These are phyloP conservation scores for Dactylellina parvicollis DNA, from an alignment of 2,329 filamentous ascomycete species.

Conservation along the genomic window DNA sequence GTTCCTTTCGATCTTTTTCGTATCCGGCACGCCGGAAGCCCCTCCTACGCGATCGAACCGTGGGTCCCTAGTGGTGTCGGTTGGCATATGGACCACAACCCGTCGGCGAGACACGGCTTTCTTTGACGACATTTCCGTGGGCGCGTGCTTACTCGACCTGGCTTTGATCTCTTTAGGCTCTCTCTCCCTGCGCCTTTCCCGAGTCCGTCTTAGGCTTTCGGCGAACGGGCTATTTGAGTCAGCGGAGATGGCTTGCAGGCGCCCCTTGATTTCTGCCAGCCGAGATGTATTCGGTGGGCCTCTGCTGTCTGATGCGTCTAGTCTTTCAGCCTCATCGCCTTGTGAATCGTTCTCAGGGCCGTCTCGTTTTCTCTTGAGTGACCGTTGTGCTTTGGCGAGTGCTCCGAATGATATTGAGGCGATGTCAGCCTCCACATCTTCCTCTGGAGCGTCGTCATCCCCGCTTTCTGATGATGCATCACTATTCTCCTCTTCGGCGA, in stretches of 20 bases:
- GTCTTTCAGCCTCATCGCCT: constrained; percentile 11
- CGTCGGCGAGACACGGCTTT: constrained; percentile 83
- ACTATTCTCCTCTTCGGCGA: constrained; percentile 12
- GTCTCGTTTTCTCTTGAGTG: constrained; percentile 45
- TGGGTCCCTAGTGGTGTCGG: constrained; percentile 75
- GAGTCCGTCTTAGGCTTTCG: constrained; percentile 39
- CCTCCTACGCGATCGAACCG: constrained; percentile 79
- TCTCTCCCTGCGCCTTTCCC: constrained; percentile 31
- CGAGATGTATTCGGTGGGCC: constrained; percentile 35
- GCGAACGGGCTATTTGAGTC: constrained; percentile 43
- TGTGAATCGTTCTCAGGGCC: constrained; percentile 33
- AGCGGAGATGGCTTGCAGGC: constrained; percentile 35
- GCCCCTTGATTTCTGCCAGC: constrained; percentile 43
- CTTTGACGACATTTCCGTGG: constrained; percentile 82
- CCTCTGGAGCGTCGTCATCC: constrained; percentile 17
- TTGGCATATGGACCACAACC: constrained; percentile 71
- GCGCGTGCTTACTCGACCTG: constrained; percentile 85
- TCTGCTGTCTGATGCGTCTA: constrained; percentile 17
- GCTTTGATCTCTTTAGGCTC: constrained; percentile 25
- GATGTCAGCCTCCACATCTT: constrained; percentile 31
- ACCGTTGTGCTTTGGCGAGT: constrained; percentile 44
- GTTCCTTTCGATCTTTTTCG: constrained; percentile 71
- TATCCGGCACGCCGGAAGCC: constrained; percentile 66
- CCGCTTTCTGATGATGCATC: constrained; percentile 18
- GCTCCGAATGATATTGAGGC: constrained; percentile 45